Percentiles rank a stretch among this genome's conserved stretches.
Conservation (phyloP, 768 basidiomycete species). For the Collybiopsis confluens region DNA sequence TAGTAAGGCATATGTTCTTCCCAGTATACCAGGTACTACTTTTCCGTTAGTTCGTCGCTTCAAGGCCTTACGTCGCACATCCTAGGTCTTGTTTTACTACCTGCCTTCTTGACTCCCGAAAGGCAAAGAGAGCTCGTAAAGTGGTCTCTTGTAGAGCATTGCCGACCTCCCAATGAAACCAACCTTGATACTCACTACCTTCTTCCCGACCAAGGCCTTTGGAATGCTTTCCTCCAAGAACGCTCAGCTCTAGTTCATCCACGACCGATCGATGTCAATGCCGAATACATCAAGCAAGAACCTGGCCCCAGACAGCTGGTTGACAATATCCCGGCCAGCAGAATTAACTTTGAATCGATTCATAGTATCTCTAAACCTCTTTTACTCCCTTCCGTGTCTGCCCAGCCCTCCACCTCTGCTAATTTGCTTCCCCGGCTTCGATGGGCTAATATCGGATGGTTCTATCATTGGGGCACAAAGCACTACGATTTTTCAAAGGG, state of each 20-base stretch:
- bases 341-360: constrained; percentile 50
- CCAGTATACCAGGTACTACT: constrained; percentile 52
- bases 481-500: constrained; percentile 85
- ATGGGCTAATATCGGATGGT: constrained; percentile 96
- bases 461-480: constrained; percentile 96
- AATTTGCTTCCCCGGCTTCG: constrained; percentile 72
- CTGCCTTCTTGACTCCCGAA: constrained; percentile 57
- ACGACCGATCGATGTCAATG: constrained; percentile 29
- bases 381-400: constrained; percentile 60
- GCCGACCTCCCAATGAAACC: constrained; percentile 77
- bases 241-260: constrained; percentile 38
- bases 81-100: constrained; percentile 81
- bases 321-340: constrained; percentile 65
- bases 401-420: constrained; percentile 43
- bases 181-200: constrained; percentile 86
- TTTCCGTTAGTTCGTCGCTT: not conserved
- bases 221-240: constrained; percentile 55
- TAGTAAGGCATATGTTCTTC: constrained; percentile 41
- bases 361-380: constrained; percentile 55
- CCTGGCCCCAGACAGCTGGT: constrained; percentile 63
- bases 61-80: not conserved
- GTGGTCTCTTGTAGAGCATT: constrained; percentile 75
- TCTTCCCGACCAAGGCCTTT: constrained; percentile 73
- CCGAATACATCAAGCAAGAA: constrained; percentile 16
- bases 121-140: constrained; percentile 66